phyloP scores from a whole-genome alignment of 371 early-diverging fungal genomes.

The Scutellospora calospora region DNA sequence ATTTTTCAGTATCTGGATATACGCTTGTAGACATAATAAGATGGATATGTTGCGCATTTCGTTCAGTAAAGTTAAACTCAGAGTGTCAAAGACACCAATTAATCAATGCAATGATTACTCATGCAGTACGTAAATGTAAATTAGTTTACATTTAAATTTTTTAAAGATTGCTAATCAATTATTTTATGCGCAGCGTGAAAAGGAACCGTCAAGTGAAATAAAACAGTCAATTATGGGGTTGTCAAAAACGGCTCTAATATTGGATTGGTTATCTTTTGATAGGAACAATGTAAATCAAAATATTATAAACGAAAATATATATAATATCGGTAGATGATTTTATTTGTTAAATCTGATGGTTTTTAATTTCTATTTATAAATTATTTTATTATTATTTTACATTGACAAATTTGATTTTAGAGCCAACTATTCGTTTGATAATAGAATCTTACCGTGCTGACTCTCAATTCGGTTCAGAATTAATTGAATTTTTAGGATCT shows the following conservation, averaged over 20 bases:
- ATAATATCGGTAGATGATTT: no score
- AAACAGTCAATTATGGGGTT: not conserved
- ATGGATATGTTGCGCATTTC: conserved; percentile 12
- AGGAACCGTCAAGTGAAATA: not conserved
- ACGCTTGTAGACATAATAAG: conserved; percentile 10
- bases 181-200: not conserved
- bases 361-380: no score
- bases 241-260: not conserved
- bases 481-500: not conserved
- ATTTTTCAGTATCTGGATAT: not conserved
- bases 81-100: not conserved
- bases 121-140: not conserved
- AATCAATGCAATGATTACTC: not conserved
- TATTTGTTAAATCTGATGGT: no score
- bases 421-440: no score
- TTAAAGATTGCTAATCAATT: no score
- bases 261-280: conserved; percentile 24
- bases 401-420: no score
- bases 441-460: no score
- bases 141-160: not conserved
- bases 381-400: no score
- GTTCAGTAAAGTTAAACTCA: not conserved
- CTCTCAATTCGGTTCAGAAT: not conserved
- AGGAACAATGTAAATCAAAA: not conserved
- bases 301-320: no score